Conservation (phyloP, 2,329 filamentous ascomycete species). For the Fusarium fracticaudum region DNA sequence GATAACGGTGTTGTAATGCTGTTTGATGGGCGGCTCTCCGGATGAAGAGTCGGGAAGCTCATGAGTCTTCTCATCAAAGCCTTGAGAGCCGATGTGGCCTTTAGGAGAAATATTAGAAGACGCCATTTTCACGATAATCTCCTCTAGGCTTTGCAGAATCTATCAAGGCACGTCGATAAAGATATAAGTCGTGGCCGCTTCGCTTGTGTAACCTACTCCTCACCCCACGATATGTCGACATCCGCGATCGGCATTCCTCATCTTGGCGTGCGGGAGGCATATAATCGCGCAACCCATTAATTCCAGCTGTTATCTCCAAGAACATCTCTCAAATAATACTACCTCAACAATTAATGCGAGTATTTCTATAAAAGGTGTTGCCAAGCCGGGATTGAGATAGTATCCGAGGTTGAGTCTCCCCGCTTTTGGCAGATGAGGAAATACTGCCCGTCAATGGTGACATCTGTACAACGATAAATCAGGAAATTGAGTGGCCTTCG, state of each 20-base stretch:
- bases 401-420: neutral
- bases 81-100: neutral
- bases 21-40: rapidly evolving
- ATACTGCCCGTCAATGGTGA: neutral
- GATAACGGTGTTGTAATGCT: neutral
- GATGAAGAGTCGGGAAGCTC: neutral
- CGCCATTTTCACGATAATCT: neutral
- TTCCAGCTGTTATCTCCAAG: neutral
- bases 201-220: neutral
- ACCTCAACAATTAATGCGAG: neutral
- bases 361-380: neutral
- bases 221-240: neutral
- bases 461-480: neutral
- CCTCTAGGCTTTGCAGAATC: rapidly evolving
- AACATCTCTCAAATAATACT: neutral
- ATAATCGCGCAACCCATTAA: neutral
- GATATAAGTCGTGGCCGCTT: neutral
- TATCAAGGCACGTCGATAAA: rapidly evolving
- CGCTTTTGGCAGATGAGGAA: neutral
- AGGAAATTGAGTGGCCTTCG: neutral
- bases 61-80: neutral
- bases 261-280: neutral
- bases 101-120: neutral
- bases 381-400: too few relatives aligned
- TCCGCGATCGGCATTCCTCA: neutral